Evolutionary conservation across 331 rosid genomes (phyloP).

Genomic region (Quercus tomentella): DNA sequence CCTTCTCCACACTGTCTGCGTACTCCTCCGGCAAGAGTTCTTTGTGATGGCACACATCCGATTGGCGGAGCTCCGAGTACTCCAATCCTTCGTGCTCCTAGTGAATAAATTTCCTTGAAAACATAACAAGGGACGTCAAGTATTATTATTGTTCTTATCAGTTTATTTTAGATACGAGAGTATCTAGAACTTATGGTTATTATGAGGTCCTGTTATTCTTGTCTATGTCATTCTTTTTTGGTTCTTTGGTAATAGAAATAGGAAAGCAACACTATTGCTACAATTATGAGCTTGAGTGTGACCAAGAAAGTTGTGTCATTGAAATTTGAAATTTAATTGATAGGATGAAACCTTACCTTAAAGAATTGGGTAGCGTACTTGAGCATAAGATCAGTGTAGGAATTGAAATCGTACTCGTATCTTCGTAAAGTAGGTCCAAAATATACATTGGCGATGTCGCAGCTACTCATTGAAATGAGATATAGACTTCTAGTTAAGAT

Average conservation of each 20-base stretch:
- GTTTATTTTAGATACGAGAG: neutral
- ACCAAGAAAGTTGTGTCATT: neutral
- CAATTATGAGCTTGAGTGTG: neutral
- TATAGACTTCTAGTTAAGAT: conserved; percentile 40
- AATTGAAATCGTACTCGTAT: conserved; percentile 46
- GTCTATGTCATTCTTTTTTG: too few species aligned
- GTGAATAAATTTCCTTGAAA: conserved; percentile 41
- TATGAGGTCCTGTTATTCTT: too few species aligned
- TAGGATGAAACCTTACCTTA: conserved; percentile 24
- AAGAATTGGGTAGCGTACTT: conserved; percentile 40
- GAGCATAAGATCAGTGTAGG: conserved; percentile 65
- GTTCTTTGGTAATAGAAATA: neutral
- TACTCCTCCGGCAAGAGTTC: conserved; percentile 55
- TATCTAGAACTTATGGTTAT: too few species aligned
- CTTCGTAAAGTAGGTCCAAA: conserved; percentile 35
- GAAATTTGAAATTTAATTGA: neutral
- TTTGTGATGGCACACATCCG: conserved; percentile 69
- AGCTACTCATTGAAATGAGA: conserved; percentile 64
- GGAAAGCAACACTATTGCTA: neutral
- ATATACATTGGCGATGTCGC: conserved; percentile 74
- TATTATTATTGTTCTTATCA: neutral
- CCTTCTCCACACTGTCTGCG: conserved; percentile 35
- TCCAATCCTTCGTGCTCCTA: conserved; percentile 66
- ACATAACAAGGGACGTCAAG: neutral
- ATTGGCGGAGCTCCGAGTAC: conserved; percentile 59